Evolutionary conservation across 2,329 filamentous ascomycete genomes (phyloP).

Genomic region (Neurospora sp.): DNA sequence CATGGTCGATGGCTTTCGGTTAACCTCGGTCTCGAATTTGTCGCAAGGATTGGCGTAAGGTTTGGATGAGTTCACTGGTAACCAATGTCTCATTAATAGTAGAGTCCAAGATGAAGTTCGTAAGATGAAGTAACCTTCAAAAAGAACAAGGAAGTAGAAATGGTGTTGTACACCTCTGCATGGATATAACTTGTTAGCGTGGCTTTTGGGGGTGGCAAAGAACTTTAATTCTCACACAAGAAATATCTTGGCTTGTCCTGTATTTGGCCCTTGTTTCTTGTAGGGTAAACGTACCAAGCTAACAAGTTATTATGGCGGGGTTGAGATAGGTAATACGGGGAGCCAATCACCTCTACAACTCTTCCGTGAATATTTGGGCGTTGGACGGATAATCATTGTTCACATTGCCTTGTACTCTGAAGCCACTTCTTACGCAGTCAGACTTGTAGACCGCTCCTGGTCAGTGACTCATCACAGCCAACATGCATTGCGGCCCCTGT

Average conservation of each 20-base stretch:
- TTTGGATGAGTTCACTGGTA: neutral
- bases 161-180: neutral
- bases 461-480: neutral
- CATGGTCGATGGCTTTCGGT: conserved; percentile 28
- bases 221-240: too few species aligned
- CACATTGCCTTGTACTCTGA: neutral
- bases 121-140: neutral
- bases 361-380: neutral
- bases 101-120: neutral
- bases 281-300: too few species aligned
- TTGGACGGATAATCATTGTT: neutral
- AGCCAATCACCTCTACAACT: neutral
- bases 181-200: too few species aligned
- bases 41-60: neutral
- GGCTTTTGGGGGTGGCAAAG: too few species aligned
- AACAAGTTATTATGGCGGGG: neutral
- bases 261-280: too few species aligned
- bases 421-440: neutral
- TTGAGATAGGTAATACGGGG: neutral
- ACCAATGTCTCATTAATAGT: neutral
- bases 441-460: neutral
- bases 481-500: neutral
- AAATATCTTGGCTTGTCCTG: too few species aligned
- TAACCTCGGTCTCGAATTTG: neutral
- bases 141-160: neutral